Evolutionary conservation across 2,329 filamentous ascomycete genomes (phyloP).

Genomic region (Cladophialophora carrionii): DNA sequence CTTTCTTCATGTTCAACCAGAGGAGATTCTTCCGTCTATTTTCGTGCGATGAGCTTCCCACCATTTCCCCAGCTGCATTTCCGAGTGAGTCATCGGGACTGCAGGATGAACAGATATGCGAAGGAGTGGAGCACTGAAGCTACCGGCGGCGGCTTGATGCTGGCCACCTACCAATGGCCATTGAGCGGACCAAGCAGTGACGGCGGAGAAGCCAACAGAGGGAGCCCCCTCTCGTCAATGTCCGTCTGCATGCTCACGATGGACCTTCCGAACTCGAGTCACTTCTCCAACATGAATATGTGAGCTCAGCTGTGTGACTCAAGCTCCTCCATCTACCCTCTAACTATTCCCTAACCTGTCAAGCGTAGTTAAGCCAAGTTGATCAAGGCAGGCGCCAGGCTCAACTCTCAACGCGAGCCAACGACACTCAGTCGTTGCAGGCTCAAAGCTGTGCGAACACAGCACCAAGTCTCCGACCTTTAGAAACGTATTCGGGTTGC

Average conservation of each 20-base stretch:
- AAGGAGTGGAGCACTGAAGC: constrained; percentile 2
- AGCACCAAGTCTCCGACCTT: not conserved
- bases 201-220: not conserved
- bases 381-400: not conserved
- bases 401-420: not conserved
- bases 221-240: not conserved
- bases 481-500: not conserved
- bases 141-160: not conserved
- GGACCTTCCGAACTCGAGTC: constrained; percentile 1
- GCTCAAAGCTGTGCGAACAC: not conserved
- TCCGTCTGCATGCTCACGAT: not conserved
- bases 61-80: not conserved
- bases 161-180: not conserved
- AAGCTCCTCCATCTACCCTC: too few species aligned
- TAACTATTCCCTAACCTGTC: not conserved
- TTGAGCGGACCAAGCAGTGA: not conserved
- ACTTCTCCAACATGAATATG: not conserved
- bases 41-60: not conserved
- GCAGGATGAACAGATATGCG: not conserved
- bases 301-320: not conserved
- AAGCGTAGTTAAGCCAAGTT: not conserved
- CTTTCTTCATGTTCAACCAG: not conserved
- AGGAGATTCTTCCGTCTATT: not conserved
- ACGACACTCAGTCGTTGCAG: not conserved
- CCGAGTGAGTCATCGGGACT: constrained; percentile 3